These are phyloP conservation scores for Beauveria medogensis DNA, from an alignment of 2,329 filamentous ascomycete species.

Conservation along the genomic window DNA sequence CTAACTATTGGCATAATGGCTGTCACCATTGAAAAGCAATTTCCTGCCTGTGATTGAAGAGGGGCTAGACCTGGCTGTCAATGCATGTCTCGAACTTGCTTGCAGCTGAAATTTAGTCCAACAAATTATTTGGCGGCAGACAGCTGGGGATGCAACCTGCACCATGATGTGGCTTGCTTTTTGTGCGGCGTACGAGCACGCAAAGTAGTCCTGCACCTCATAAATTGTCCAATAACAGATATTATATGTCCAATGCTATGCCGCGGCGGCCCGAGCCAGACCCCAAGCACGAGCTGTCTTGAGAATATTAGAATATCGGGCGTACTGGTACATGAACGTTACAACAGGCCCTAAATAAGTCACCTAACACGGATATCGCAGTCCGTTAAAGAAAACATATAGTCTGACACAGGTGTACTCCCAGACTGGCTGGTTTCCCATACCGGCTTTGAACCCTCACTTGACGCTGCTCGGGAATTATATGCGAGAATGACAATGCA, in stretches of 20 bases:
- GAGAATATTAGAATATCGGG: background rate
- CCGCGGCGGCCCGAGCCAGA: background rate
- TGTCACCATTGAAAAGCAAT: background rate
- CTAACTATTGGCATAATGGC: background rate
- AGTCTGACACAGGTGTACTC: background rate
- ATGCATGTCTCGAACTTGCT: background rate
- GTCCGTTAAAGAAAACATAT: background rate
- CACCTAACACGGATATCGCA: background rate
- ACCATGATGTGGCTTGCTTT: background rate
- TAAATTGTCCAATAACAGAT: background rate
- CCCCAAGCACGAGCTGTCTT: background rate
- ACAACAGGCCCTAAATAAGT: background rate
- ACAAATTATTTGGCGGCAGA: background rate
- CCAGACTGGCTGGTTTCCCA: background rate
- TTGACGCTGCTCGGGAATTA: background rate
- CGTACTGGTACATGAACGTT: background rate
- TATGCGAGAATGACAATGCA: background rate
- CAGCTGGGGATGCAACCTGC: background rate
- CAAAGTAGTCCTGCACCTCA: background rate
- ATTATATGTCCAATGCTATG: background rate
- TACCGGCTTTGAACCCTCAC: background rate
- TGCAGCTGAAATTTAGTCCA: background rate
- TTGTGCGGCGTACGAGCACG: background rate
- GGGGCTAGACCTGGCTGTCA: background rate
- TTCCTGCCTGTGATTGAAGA: background rate